Evolutionary conservation across 164 flowering plant genomes (phyloP).

Genomic region (Tetrastigma voinierianum): DNA sequence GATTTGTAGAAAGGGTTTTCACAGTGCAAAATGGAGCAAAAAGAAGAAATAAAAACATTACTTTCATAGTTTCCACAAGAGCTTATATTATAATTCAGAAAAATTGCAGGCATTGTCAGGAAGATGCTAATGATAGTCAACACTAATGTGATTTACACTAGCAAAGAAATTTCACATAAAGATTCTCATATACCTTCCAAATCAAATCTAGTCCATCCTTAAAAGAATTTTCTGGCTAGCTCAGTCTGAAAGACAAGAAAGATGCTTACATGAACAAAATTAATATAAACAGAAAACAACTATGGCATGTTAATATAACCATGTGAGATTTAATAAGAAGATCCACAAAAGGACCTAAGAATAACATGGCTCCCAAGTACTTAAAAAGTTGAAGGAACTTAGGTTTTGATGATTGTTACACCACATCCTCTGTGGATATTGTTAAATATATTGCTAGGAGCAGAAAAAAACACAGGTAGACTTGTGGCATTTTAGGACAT

Average conservation of each 20-base stretch:
- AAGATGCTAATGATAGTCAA: not conserved
- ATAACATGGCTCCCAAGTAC: not conserved
- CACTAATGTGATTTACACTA: not conserved
- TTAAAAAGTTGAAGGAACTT: not conserved
- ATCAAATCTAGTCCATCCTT: conserved; percentile 80
- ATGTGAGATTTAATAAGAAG: not conserved
- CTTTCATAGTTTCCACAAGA: not conserved
- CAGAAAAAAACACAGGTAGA: no score
- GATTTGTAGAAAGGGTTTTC: no score
- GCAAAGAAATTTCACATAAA: not conserved
- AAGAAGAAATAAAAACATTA: no score
- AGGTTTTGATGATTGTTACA: no score
- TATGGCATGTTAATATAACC: not conserved
- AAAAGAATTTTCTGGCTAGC: conserved; percentile 66
- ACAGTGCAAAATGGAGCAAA: no score
- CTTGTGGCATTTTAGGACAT: no score
- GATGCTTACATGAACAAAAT: not conserved
- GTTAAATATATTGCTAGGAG: no score
- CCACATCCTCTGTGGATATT: no score
- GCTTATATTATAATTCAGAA: not conserved
- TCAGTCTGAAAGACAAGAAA: conserved; percentile 45
- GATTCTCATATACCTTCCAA: conserved; percentile 57
- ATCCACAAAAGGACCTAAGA: not conserved
- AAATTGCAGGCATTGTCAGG: not conserved
- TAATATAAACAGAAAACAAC: conserved; percentile 2